Base-by-base conservation (phyloP, 352 stramenopile species). In the Pythium coloratum region DNA sequence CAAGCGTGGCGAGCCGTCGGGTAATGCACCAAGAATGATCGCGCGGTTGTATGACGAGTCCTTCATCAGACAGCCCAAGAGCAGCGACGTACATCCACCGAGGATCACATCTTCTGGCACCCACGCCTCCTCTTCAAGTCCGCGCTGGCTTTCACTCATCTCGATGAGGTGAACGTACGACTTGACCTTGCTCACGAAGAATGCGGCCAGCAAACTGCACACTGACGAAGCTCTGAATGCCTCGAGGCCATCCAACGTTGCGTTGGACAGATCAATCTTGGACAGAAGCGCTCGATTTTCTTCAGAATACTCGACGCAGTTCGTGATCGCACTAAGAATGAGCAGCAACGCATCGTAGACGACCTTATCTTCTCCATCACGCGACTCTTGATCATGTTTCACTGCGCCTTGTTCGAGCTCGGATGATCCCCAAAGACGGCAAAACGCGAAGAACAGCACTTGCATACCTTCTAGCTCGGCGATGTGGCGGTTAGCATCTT, bases 61-160 rank as follows among this genome's bases (percentile, higher is more conserved):
- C 33, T 81, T 81, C 79, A 93, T 91, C 62, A 95, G 53, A 59
- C 82, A 93, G 18, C 86, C 86, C 0, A 95, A 72, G 40, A 95
- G 46, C 18, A 95, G 64, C 3, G 84, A 90, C 1, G 64, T 74
- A 32, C 81, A 92, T 0, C 86, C 86, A 53, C 83, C 77, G 10
- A 95, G 76, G 59, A 95, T 80, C 20, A 93, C 77, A 50, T 93
- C 84, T 62, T 95, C 84, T 6, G 86, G 82, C 14, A 80, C 73
- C 82, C 80, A 91, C 13, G 78, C 62, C 16, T 77, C 71, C 34
- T 55, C 56, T 47, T 75, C 60, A 40, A 49, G 70, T 53, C 64
- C 69, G 24, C 16, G 60, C 26, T 70, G 66, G 12, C 49, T 71
- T 34, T 79, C 65, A 33, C 58, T 75, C 59, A 62, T 79, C 40